phyloP scores from a whole-genome alignment of 31 red algal genomes.

The Endocladia muricata region DNA sequence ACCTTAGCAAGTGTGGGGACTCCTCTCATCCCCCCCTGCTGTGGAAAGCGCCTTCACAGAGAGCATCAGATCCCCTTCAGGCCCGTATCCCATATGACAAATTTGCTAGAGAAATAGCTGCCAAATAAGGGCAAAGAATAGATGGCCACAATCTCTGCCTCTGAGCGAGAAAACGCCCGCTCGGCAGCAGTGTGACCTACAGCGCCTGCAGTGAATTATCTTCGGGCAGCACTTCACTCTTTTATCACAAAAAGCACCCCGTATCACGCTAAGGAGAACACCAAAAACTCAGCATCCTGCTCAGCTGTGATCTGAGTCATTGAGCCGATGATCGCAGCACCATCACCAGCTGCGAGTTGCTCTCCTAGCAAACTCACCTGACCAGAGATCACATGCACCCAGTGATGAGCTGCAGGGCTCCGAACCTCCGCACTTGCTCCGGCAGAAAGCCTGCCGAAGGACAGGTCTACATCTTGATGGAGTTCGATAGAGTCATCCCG shows the following conservation, averaged over 20 bases:
- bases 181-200: too few relatives aligned
- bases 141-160: too few relatives aligned
- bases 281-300: not conserved
- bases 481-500: not conserved
- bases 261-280: not conserved
- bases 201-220: too few relatives aligned
- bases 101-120: too few relatives aligned
- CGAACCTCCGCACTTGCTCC: not conserved
- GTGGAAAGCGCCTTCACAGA: too few relatives aligned
- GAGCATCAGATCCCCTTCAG: too few relatives aligned
- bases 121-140: too few relatives aligned
- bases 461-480: not conserved
- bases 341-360: not conserved
- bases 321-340: not conserved
- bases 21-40: too few relatives aligned
- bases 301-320: not conserved
- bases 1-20: too few relatives aligned
- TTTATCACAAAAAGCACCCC: not conserved
- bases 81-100: too few relatives aligned
- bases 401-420: constrained; percentile 1
- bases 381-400: not conserved
- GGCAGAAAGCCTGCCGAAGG: not conserved
- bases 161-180: too few relatives aligned
- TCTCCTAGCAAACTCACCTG: not conserved
- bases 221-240: not conserved